Conservation (phyloP, 768 basidiomycete species). For the Pilatotrama ljubarskyi region DNA sequence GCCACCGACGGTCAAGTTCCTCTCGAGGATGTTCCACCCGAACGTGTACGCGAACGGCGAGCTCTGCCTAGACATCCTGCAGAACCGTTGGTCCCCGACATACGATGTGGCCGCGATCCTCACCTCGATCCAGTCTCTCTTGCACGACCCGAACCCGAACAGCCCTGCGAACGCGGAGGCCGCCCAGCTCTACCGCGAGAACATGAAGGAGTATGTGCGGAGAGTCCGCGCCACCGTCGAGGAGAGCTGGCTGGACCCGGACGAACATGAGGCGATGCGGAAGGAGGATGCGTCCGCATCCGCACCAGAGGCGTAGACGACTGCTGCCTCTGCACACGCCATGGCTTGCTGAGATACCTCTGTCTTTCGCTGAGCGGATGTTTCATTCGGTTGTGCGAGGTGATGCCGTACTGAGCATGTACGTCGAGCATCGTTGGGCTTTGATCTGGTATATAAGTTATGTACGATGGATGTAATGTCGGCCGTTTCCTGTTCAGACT, state of each 20-base stretch:
- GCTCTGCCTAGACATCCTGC: conserved; percentile 96
- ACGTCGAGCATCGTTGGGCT: neutral
- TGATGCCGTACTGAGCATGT: neutral
- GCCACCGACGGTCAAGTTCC: conserved; percentile 95
- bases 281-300: conserved; percentile 29
- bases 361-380: too few relatives aligned
- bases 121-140: conserved; percentile 91
- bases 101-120: conserved; percentile 99
- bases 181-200: conserved; percentile 93
- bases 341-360: too few relatives aligned
- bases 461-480: conserved; percentile 5
- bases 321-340: too few relatives aligned
- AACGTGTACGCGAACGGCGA: conserved; percentile 99
- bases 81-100: conserved; percentile 98
- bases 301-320: neutral
- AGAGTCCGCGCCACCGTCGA: conserved; percentile 93
- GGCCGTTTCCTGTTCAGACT: neutral
- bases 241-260: conserved; percentile 88
- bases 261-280: conserved; percentile 62
- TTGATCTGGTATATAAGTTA: conserved; percentile 1
- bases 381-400: neutral
- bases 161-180: conserved; percentile 99
- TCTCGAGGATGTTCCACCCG: conserved; percentile 98
- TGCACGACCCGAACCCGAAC: conserved; percentile 98
- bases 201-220: conserved; percentile 97